Evolutionary conservation across 1,139 yeast species (phyloP), one percentile per base, ranked within the genome.

Genomic region (Suhomyces choctaworum): DNA sequence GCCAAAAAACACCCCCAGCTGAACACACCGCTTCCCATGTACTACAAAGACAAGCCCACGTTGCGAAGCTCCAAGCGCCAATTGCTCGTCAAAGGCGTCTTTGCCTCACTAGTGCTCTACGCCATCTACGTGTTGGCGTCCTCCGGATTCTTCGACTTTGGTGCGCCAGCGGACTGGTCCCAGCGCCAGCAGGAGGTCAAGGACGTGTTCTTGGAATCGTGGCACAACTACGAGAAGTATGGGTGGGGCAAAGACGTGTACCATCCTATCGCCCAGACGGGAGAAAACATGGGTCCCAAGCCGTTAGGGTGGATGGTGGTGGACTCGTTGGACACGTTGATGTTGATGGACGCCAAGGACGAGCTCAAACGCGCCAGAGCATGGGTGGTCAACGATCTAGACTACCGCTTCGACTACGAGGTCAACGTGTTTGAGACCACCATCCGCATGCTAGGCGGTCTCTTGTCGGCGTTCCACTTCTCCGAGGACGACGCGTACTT

Each of bases 301-400:
- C 97, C 97, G 1, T 62, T 90, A 48, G 98, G 98, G 2, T 90
- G 97, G 97, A 86, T 90, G 58, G 82, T 90, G 50, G 95, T 90
- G 6, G 97, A 90, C 58, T 73, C 95, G 1, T 61, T 92, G 37
- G 97, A 92, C 53, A 86, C 97, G 0, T 63, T 90, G 68, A 72
- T 80, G 66, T 49, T 90, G 20, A 89, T 90, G 96, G 89, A 78
- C 22, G 75, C 88, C 34, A 64, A 73, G 7, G 80, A 77, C 14
- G 88, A 86, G 50, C 69, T 86, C 26, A 62, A 60, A 20, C 69
- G 76, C 28, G 94, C 95, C 7, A 73, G 77, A 41, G 56, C 74
- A 3, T 92, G 97, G 96, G 83, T 90, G 35, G 70, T 73, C 36
- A 66, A 78, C 32, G 78, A 72, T 29, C 60, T 70, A 47, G 66